Conservation (phyloP, 169 alveolate genomes). For the Amoebophrya sp. region DNA sequence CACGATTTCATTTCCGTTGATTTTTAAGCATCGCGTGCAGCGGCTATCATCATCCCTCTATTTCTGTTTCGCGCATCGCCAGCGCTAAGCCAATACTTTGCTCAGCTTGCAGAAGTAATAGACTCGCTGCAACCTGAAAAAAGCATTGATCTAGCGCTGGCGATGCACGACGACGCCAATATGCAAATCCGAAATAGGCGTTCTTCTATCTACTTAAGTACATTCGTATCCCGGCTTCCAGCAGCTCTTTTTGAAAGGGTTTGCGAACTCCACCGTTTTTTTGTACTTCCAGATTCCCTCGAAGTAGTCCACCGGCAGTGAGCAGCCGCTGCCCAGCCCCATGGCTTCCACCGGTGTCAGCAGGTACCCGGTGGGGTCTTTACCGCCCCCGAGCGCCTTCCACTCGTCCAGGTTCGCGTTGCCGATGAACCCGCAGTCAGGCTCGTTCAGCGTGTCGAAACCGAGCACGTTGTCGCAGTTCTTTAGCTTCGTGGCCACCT, state of each 20-base stretch:
- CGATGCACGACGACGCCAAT: too few species aligned
- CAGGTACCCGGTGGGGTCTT: not conserved
- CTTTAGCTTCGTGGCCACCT: not conserved
- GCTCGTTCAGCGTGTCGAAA: conserved; percentile 15
- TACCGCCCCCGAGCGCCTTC: not conserved
- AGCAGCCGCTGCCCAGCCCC: not conserved
- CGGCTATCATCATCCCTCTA: too few species aligned
- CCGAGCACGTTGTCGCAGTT: not conserved
- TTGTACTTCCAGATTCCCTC: not conserved
- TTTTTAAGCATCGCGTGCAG: too few species aligned
- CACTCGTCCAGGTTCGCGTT: not conserved
- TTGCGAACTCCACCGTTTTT: not conserved
- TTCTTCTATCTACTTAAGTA: too few species aligned
- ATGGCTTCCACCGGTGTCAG: not conserved
- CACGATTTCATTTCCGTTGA: too few species aligned
- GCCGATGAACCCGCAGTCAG: conserved; percentile 9
- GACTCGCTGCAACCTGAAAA: too few species aligned
- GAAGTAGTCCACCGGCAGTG: not conserved
- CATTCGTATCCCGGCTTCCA: not conserved
- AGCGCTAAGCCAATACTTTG: too few species aligned
- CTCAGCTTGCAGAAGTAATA: too few species aligned
- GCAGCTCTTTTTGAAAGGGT: not conserved
- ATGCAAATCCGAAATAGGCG: too few species aligned
- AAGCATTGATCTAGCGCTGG: too few species aligned
- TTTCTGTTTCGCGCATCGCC: too few species aligned